Conservation (phyloP, 2,329 filamentous ascomycete genomes). For the Emergomyces africanus region DNA sequence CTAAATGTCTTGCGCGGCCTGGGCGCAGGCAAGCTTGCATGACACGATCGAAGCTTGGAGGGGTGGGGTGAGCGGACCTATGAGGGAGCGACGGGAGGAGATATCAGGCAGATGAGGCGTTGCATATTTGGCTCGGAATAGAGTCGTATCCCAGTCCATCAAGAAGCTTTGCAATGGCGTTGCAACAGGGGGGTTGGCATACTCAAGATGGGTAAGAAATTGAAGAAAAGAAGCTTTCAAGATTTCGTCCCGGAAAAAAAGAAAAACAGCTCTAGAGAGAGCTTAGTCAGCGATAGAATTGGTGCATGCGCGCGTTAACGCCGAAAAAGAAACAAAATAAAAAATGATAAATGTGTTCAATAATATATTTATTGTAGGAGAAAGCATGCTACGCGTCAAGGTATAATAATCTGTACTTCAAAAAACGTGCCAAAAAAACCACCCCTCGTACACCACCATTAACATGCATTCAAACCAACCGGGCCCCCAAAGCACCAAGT, state of each 20-base stretch:
- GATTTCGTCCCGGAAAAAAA: background rate
- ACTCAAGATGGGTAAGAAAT: background rate
- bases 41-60: slow-evolving; percentile 23
- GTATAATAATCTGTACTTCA: background rate
- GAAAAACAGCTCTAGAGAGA: background rate
- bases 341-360: background rate
- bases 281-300: background rate
- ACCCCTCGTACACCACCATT: background rate
- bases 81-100: slow-evolving; percentile 12
- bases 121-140: slow-evolving; percentile 1
- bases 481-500: background rate
- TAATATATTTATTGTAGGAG: background rate
- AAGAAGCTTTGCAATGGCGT: background rate
- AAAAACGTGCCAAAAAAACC: background rate
- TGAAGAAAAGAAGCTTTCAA: background rate
- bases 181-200: background rate
- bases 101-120: background rate
- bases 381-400: background rate
- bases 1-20: slow-evolving; percentile 23
- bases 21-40: slow-evolving; percentile 30
- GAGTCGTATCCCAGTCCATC: background rate
- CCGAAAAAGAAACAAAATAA: background rate
- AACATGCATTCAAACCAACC: background rate
- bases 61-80: slow-evolving; percentile 17
- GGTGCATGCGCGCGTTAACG: background rate